Evolutionary conservation across 768 basidiomycete species (phyloP), one percentile per base, ranked within the genome.

Genomic region (Auriculariales sp.): DNA sequence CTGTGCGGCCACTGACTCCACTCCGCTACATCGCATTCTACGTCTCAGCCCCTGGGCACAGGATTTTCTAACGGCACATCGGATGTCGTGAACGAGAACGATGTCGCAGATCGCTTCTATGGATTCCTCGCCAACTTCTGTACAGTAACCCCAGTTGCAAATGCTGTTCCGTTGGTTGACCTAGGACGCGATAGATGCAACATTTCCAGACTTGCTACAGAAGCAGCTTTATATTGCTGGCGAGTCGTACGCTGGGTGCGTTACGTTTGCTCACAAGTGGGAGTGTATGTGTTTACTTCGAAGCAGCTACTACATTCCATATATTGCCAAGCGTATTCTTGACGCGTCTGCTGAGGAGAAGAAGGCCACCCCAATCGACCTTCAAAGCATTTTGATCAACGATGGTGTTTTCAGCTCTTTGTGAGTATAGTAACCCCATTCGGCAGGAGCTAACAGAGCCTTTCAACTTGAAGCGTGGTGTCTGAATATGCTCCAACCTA

Each of bases 91-190:
- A 46, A 45, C 31, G 50, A 51, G 29, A 53, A 49, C 27, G 52
- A 49, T 15, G 28, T 49, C 19, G 51, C 56, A 24, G 52, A 54
- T 31, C 52, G 53, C 50, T 51, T 57, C 17, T 55, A 55, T 28
- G 22, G 55, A 4, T 53, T 53, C 45, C 47, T 55, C 50, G 52
- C 39, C 31, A 45, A 52, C 10, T 49, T 52, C 52, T 52, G 27
- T 46, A n/a, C 12, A 46, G 45, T 30, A 19, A 7, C 15, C 35
- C 22, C 15, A 9, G 15, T n/a, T 11, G n/a, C 10, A 24, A n/a
- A n/a, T n/a, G n/a, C n/a, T n/a, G n/a, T n/a, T 46, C 28, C 7
- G n/a, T 24, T 15, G 19, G 10, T n/a, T n/a, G 7, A 7, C 10
- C 45, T 9, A 4, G 17, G n/a, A 30, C 22, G 12, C 22, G 17